Base-by-base conservation (phyloP, 371 early-diverging fungal species). In the Apophysomyces ossiformis region DNA sequence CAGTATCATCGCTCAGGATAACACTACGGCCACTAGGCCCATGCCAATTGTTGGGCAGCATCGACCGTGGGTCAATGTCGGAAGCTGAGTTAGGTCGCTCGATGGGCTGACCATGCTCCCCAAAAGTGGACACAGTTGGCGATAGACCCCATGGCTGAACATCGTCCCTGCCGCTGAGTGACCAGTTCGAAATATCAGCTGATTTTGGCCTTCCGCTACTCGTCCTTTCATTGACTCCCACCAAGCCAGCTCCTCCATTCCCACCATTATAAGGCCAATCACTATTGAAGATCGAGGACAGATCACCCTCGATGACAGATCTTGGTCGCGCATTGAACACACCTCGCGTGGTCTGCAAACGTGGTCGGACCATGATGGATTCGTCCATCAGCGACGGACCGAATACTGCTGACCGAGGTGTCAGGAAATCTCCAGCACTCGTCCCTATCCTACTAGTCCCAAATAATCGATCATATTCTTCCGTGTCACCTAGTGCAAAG, bases 141-240 rank as follows among this genome's bases (percentile, higher is more conserved):
- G 83, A 83, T 58, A 79, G 68, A n/a, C 74, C 69, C 39, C 73
- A 68, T 18, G 46, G 16, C 46, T 45, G 46, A 45, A 45, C 13
- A 18, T 45, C 46, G 12, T 45, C 46, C 16, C 46, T 45, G 46
- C 46, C 46, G 16, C 46, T 18, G 7, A 63, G 68, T 13, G 68
- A 63, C 65, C 66, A 60, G 59, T 87, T 82, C 13, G 83, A 80
- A 4, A 83, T 86, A 44, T 85, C 78, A 11, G 87, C 87, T 1
- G 90, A 87, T 58, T 83, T 86, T 15, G 90, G 90, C 16, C 87
- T 69, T 37, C 79, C 83, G 57, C 64, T 74, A 54, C 72, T 69
- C 7, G 75, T 69, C 43, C 76, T 65, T 41, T 66, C 57, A 64
- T 59, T 63, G 41, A 60, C 65, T 15, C 68, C 75, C 8, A 75